A percentile compares a stretch with the other conserved stretches of the same genome.
Conservation (phyloP, 768 basidiomycete genomes). For the Rhizopogon roseolus region DNA sequence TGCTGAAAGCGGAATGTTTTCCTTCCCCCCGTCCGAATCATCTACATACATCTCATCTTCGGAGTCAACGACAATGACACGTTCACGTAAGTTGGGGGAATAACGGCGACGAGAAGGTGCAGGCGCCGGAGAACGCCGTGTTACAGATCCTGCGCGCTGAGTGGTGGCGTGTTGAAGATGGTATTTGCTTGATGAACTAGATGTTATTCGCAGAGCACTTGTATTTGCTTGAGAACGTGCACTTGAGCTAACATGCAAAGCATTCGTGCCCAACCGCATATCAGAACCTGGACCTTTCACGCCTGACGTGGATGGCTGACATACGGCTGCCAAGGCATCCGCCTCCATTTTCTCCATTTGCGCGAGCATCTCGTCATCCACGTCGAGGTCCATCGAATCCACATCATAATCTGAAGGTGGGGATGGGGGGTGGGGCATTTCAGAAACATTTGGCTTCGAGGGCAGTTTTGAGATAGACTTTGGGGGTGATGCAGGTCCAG, state of each 20-base stretch:
- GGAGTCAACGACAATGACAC: slow-evolving; percentile 38
- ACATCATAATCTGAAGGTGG: slow-evolving; percentile 27
- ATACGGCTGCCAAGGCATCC: slow-evolving; percentile 8
- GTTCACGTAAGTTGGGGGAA: slow-evolving; percentile 1
- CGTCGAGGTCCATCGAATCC: slow-evolving; percentile 29
- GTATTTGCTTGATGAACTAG: neutral
- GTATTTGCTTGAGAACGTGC: neutral
- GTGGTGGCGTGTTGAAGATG: neutral
- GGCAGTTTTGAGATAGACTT: neutral
- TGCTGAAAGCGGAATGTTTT: slow-evolving; percentile 52
- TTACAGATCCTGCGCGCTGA: neutral
- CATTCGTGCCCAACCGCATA: neutral
- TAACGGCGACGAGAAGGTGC: neutral
- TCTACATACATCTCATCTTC: slow-evolving; percentile 30
- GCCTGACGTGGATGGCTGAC: neutral
- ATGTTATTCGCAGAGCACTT: neutral
- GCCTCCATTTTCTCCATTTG: slow-evolving; percentile 27
- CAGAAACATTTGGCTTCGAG: slow-evolving; percentile 1
- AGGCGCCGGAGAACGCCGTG: neutral
- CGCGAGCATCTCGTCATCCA: slow-evolving; percentile 37
- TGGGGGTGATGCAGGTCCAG: slow-evolving; percentile 6
- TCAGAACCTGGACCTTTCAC: neutral
- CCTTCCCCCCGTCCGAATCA: slow-evolving; percentile 46
- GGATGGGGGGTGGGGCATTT: slow-evolving; percentile 12
- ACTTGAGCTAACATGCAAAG: too few relatives aligned